Evolutionary conservation across 306 rosid genomes (phyloP).

Genomic region (Canavalia gladiata): DNA sequence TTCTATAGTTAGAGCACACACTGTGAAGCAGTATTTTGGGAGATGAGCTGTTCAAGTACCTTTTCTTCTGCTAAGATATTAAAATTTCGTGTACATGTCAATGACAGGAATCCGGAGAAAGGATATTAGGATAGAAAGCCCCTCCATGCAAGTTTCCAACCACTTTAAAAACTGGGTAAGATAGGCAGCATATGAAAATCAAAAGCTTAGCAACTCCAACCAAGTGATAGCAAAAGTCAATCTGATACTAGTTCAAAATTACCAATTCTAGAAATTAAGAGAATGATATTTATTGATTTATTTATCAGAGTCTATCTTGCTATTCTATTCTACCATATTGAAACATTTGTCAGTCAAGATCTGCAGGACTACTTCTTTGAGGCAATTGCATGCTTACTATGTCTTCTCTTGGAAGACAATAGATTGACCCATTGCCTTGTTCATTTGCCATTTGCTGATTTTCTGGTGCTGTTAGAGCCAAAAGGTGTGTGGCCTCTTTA

Average conservation of each 20-base stretch:
- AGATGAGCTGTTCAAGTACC: not conserved
- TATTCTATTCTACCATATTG: conserved; percentile 32
- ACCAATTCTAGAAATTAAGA: conserved; percentile 39
- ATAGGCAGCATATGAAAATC: not conserved
- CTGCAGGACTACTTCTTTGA: conserved; percentile 64
- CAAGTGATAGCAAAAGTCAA: conserved; percentile 22
- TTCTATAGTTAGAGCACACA: too few relatives aligned
- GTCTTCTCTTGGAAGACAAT: conserved; percentile 75
- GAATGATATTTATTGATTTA: conserved; percentile 34
- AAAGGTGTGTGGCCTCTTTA: conserved; percentile 63
- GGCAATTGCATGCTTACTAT: conserved; percentile 93
- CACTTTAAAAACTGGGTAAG: not conserved
- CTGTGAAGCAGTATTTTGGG: too few relatives aligned
- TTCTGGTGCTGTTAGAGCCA: conserved; percentile 77
- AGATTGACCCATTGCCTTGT: conserved; percentile 56
- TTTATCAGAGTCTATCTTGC: conserved; percentile 31
- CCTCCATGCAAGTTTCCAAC: not conserved
- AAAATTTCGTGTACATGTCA: not conserved
- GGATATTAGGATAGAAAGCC: not conserved
- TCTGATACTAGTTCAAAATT: conserved; percentile 33
- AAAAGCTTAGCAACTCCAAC: conserved; percentile 31
- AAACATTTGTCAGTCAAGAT: conserved; percentile 57
- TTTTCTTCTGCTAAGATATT: not conserved
- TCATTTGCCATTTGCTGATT: conserved; percentile 59
- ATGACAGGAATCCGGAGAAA: not conserved